Evolutionary conservation across 169 alveolate genomes (phyloP).

Genomic region (Perkinsus marinus): DNA sequence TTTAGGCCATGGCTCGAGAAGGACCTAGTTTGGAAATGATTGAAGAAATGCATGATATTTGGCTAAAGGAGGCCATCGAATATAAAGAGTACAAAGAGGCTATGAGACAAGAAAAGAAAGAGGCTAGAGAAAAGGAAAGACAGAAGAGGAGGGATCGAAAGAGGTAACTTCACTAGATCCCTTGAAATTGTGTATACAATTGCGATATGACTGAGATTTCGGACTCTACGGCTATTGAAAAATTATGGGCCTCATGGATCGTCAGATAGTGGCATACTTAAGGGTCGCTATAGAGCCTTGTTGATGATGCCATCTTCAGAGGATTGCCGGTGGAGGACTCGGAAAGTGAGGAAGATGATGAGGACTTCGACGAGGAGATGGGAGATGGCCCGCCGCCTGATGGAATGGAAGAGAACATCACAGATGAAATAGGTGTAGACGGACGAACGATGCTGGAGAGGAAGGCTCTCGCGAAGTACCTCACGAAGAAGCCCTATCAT

Average conservation of each 20-base stretch:
- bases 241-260: too few relatives aligned
- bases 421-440: neutral
- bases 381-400: neutral
- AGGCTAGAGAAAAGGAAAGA: neutral
- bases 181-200: neutral
- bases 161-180: neutral
- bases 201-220: too few relatives aligned
- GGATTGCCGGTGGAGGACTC: neutral
- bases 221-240: too few relatives aligned
- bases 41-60: neutral
- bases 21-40: neutral
- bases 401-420: neutral
- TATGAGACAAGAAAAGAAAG: neutral
- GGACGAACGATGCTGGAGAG: neutral
- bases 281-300: too few relatives aligned
- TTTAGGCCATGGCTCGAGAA: neutral
- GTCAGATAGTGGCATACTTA: too few relatives aligned
- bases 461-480: neutral
- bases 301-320: neutral
- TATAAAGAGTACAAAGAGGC: neutral
- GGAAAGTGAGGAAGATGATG: neutral
- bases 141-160: neutral
- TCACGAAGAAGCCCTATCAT: neutral
- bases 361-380: neutral
- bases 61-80: neutral